phyloP scores from a whole-genome alignment of 768 basidiomycete genomes.

The Agrocybe pediades region DNA sequence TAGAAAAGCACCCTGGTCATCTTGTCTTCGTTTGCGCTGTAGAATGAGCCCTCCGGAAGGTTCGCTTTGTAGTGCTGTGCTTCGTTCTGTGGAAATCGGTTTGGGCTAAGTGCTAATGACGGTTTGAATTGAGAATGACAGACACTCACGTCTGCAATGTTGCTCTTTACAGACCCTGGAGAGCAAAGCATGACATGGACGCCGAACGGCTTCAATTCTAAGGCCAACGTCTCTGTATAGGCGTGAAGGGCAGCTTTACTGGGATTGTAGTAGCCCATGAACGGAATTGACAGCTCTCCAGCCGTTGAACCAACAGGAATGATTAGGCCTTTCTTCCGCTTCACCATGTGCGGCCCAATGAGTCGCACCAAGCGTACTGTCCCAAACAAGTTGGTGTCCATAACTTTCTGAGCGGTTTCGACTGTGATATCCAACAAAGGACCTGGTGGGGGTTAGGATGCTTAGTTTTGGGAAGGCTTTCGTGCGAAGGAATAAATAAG shows the following conservation, averaged over 20 bases:
- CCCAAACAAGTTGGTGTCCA: conserved; percentile 1
- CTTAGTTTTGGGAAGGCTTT: neutral
- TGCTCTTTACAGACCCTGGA: conserved; percentile 3
- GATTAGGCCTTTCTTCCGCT: neutral
- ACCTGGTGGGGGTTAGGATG: neutral
- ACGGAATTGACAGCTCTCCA: conserved; percentile 1
- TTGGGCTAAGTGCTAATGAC: neutral
- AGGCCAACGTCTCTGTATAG: neutral
- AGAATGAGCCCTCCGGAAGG: neutral
- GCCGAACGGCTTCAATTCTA: conserved; percentile 3
- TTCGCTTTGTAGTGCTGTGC: neutral
- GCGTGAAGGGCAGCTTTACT: conserved; percentile 4
- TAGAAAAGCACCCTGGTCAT: conserved; percentile 1
- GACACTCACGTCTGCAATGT: neutral
- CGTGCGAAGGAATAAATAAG: neutral
- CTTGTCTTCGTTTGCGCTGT: neutral
- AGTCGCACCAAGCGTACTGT: neutral
- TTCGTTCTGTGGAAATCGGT: neutral
- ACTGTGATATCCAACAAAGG: neutral
- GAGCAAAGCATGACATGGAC: conserved; percentile 5
- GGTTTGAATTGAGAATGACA: neutral
- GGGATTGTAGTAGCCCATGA: neutral
- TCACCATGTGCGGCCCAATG: neutral
- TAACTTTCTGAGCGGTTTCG: neutral
- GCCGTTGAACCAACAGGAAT: neutral